Evolutionary conservation across 192 early-diverging fungal genomes (phyloP).

Genomic region (Backusella mclennaniae): DNA sequence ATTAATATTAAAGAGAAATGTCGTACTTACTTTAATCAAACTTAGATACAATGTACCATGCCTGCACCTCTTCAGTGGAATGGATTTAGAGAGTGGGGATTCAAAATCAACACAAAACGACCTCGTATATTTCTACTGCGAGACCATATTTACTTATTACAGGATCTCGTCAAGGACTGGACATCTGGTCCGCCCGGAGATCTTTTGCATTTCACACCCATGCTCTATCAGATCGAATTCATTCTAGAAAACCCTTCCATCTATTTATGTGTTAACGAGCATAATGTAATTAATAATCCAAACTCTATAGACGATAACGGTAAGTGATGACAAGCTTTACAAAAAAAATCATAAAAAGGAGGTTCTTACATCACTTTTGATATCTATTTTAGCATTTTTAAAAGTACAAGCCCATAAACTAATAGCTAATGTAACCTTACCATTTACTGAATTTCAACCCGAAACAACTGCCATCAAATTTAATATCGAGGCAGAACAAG

Average conservation of each 20-base stretch:
- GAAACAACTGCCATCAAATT: slow-evolving; percentile 53
- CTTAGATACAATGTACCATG: slow-evolving; percentile 55
- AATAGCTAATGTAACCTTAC: slow-evolving; percentile 43
- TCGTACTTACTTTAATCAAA: neutral
- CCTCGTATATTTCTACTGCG: slow-evolving; percentile 63
- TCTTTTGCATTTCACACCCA: slow-evolving; percentile 66
- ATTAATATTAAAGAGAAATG: neutral
- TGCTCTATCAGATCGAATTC: slow-evolving; percentile 58
- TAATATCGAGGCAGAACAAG: slow-evolving; percentile 53
- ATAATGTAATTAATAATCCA: slow-evolving; percentile 75
- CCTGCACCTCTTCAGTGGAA: slow-evolving; percentile 74
- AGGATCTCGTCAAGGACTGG: slow-evolving; percentile 73
- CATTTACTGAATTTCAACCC: slow-evolving; percentile 58
- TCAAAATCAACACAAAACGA: slow-evolving; percentile 45
- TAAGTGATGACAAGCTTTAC: slow-evolving; percentile 27
- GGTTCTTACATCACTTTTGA: neutral
- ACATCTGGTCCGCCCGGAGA: slow-evolving; percentile 50
- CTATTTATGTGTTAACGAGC: slow-evolving; percentile 69
- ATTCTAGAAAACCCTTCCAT: slow-evolving; percentile 48
- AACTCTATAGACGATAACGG: slow-evolving; percentile 72
- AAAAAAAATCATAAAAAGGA: neutral
- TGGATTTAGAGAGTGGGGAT: slow-evolving; percentile 61
- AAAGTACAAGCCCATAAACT: slow-evolving; percentile 35
- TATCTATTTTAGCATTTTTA: slow-evolving; percentile 14
- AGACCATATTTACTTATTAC: slow-evolving; percentile 74